Conservation (phyloP, 2,329 filamentous ascomycete species). For the Aureobasidium uvarum region DNA sequence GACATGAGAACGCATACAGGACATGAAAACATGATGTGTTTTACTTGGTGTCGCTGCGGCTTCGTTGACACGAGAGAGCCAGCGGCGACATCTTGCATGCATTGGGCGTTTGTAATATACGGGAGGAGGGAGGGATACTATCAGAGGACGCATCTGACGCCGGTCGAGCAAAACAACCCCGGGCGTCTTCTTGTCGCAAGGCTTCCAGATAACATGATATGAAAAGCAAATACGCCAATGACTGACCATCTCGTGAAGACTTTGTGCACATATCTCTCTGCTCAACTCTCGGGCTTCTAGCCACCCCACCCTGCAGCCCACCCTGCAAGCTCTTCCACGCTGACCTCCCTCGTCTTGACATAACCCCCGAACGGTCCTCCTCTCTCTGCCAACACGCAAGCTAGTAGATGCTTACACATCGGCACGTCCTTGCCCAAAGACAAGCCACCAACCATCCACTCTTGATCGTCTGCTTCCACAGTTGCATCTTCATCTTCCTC, state of each 20-base stretch:
- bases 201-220: conserved; percentile 20
- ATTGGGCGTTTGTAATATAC: conserved; percentile 25
- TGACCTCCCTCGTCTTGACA: conserved; percentile 56
- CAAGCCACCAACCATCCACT: conserved; percentile 53
- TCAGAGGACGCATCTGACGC: conserved; percentile 12
- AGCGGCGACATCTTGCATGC: conserved; percentile 14
- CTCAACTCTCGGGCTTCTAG: conserved; percentile 28
- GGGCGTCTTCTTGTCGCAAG: conserved; percentile 11
- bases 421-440: conserved; percentile 46
- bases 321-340: conserved; percentile 69
- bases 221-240: conserved; percentile 9
- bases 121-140: conserved; percentile 2
- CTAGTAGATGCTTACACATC: conserved; percentile 86
- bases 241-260: neutral
- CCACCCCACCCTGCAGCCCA: conserved; percentile 55
- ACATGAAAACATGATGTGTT: conserved; percentile 17
- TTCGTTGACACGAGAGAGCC: neutral
- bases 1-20: neutral
- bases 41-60: neutral
- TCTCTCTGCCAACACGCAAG: conserved; percentile 70
- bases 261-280: neutral
- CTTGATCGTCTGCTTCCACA: conserved; percentile 2
- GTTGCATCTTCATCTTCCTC: neutral
- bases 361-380: conserved; percentile 61
- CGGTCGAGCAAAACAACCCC: neutral